Percentiles rank a stretch among this genome's conserved stretches.
phyloP scores from a whole-genome alignment of 164 flowering plant genomes.

The Santalum album region DNA sequence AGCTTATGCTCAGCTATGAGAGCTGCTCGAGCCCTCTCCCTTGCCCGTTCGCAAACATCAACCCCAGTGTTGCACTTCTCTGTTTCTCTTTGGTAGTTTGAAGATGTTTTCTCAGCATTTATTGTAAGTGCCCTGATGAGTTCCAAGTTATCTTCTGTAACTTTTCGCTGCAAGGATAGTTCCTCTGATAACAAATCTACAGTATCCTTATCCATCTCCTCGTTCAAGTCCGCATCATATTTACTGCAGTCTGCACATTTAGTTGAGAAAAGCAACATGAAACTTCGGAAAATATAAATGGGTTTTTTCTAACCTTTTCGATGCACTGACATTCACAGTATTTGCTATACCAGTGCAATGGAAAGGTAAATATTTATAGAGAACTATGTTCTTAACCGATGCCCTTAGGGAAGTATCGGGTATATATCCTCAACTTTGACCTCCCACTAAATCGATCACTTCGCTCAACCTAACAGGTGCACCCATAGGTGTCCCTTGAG shows the following conservation, averaged over 20 bases:
- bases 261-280: neutral
- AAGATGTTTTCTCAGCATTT: conserved; percentile 30
- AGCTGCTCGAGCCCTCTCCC: conserved; percentile 51
- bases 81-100: conserved; percentile 57
- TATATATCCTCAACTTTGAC: too few relatives aligned
- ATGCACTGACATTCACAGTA: too few relatives aligned
- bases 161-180: conserved; percentile 29
- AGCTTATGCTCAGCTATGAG: conserved; percentile 36
- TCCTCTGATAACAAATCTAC: conserved; percentile 41
- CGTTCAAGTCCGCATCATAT: conserved; percentile 31
- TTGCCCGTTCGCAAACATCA: conserved; percentile 59
- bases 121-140: conserved; percentile 18
- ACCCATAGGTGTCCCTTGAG: too few relatives aligned
- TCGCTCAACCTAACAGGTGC: too few relatives aligned
- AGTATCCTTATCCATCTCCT: conserved; percentile 39
- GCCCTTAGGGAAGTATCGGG: too few relatives aligned
- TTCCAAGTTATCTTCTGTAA: conserved; percentile 28
- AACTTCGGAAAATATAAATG: too few relatives aligned
- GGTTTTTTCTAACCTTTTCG: too few relatives aligned
- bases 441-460: too few relatives aligned
- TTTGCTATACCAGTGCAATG: too few relatives aligned
- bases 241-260: conserved; percentile 47
- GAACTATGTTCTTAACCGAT: too few relatives aligned
- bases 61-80: conserved; percentile 56
- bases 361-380: too few relatives aligned